A percentile compares a stretch with the other conserved stretches of the same genome.
Conservation (phyloP, 2,329 filamentous ascomycete genomes). For the Helicocarpus griseus region DNA sequence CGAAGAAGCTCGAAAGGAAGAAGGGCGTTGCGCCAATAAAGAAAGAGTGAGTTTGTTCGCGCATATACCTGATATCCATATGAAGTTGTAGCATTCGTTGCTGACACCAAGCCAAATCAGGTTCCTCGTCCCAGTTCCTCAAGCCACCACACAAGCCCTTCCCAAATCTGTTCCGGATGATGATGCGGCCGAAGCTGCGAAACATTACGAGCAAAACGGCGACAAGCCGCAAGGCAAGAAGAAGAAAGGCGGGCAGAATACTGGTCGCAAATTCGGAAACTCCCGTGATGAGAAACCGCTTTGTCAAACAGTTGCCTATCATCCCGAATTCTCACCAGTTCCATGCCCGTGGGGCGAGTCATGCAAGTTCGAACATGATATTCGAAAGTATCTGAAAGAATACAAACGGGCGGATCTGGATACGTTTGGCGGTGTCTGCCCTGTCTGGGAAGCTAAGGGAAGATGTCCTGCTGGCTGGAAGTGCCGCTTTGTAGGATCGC, state of each 20-base stretch:
- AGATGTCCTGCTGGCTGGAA: slow-evolving; percentile 83
- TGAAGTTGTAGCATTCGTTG: not conserved
- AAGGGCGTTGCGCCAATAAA: slow-evolving; percentile 63
- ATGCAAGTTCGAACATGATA: slow-evolving; percentile 73
- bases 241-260: slow-evolving; percentile 69
- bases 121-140: slow-evolving; percentile 21
- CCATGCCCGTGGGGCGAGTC: slow-evolving; percentile 68
- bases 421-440: slow-evolving; percentile 69
- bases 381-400: slow-evolving; percentile 74
- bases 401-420: slow-evolving; percentile 71
- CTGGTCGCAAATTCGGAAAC: slow-evolving; percentile 66
- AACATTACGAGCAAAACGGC: slow-evolving; percentile 29
- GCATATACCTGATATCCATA: too few species aligned
- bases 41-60: slow-evolving; percentile 49
- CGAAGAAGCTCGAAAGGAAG: slow-evolving; percentile 24
- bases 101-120: slow-evolving; percentile 13
- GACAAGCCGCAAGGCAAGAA: slow-evolving; percentile 31
- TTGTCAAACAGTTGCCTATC: slow-evolving; percentile 62
- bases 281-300: slow-evolving; percentile 69
- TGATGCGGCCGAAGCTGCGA: slow-evolving; percentile 51
- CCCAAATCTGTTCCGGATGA: slow-evolving; percentile 38
- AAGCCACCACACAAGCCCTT: slow-evolving; percentile 13
- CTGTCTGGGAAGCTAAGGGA: slow-evolving; percentile 67
- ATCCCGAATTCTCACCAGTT: slow-evolving; percentile 68
- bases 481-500: slow-evolving; percentile 80